Conservation (phyloP, 2,329 filamentous ascomycete species). For the Lachnellula arida region DNA sequence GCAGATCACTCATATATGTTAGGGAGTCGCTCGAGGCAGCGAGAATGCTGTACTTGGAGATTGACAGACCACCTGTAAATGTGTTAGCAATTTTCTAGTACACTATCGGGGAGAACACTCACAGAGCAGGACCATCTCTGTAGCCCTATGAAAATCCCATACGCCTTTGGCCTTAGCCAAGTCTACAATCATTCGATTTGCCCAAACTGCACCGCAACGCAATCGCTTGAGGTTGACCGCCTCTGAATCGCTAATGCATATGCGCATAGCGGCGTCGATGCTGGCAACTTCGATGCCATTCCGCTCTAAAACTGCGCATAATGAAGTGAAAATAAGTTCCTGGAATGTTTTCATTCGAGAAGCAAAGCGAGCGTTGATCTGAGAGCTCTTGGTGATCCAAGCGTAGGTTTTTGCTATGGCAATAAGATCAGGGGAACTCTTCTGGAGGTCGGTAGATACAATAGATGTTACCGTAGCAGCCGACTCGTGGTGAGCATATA, state of each 20-base stretch:
- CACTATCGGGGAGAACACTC: not conserved
- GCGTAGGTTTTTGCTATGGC: not conserved
- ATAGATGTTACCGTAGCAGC: not conserved
- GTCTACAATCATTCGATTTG: not conserved
- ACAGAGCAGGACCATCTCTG: not conserved
- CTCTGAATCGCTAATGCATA: not conserved
- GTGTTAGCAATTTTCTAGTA: not conserved
- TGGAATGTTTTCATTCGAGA: not conserved
- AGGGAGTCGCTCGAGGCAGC: not conserved
- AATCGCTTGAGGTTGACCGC: not conserved
- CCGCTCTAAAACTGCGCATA: not conserved
- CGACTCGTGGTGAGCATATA: not conserved
- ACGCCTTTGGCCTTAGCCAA: not conserved
- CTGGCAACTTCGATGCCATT: not conserved
- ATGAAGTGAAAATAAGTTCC: not conserved
- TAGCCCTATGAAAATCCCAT: not conserved
- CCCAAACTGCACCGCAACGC: not conserved
- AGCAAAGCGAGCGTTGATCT: not conserved
- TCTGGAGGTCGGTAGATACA: not conserved
- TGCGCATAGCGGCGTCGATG: not conserved
- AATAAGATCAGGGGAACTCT: not conserved
- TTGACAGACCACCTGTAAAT: not conserved
- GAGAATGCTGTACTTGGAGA: slow-evolving; percentile 1
- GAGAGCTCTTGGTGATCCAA: not conserved
- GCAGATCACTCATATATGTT: not conserved